Evolutionary conservation across 2,329 filamentous ascomycete species (phyloP), one percentile per base, ranked within the genome.

Genomic region (Aotearoamyces nothofagi): DNA sequence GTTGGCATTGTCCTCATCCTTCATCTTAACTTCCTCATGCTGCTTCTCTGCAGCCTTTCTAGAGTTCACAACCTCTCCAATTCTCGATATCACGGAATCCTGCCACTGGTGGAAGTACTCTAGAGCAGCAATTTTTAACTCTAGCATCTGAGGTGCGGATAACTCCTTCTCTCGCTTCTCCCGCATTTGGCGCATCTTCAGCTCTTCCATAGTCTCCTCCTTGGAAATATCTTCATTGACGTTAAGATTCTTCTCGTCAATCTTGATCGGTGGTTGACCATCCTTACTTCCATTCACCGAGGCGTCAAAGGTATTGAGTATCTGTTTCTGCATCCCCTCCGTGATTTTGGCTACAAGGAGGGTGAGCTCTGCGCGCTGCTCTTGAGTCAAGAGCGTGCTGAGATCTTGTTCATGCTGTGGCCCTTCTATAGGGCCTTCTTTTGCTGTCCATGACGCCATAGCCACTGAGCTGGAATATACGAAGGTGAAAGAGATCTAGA

Each of bases 81-180:
- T 58, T 9, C 84, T 69, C 32, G 69, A 63, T 22, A 81, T 57
- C 7, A 93, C 68, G 9, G 61, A 60, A 5, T 70, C 63, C 42
- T 81, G 69, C 87, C 87, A 96, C 38, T 82, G 77, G 33, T 78
- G 72, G 47, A 87, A 92, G 46, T 77, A 73, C 5, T 63, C 56
- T 4, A 92, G 49, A 2, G 74, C 66, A 30, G 78, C 73, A 37
- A 67, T 71, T 55, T 74, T 84, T 42, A 84, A 53, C 41, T 81
- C 75, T 33, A 63, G 55, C 36, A 77, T 61, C 30, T 60, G 58
- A 3, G 56, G 54, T 3, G 54, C 54, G 11, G 55, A 57, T 7
- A 70, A 47, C 34, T 69, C 65, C 38, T 61, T 60, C 42, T 58
- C 53, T 24, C 60, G 44, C 26, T 52, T 40, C 29, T 45, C 45